Evolutionary conservation across 306 rosid species (phyloP).

Genomic region (Prinsepia uniflora): DNA sequence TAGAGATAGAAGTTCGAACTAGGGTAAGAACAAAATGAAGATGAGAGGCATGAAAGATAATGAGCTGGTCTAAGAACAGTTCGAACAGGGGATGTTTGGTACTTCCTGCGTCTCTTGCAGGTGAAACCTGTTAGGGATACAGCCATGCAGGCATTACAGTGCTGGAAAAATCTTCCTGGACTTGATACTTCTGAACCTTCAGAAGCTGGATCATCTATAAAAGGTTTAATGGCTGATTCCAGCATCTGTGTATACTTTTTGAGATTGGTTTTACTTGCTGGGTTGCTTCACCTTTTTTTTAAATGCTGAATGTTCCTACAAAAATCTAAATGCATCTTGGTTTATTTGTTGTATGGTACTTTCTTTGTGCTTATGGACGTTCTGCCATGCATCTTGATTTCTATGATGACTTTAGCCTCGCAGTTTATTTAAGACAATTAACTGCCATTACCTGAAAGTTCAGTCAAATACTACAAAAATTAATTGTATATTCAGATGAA

Average conservation of each 20-base stretch:
- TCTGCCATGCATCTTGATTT: not conserved
- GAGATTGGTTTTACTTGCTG: not conserved
- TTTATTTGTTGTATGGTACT: not conserved
- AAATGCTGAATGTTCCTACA: not conserved
- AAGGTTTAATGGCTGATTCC: slow-evolving; percentile 44
- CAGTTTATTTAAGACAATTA: not conserved
- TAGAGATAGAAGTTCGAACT: no score
- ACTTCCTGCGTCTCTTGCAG: slow-evolving; percentile 30
- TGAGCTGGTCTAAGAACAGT: no score
- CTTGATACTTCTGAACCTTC: slow-evolving; percentile 60
- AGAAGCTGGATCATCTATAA: slow-evolving; percentile 71
- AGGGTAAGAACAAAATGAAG: no score
- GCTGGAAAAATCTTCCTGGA: slow-evolving; percentile 69
- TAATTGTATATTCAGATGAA: not conserved
- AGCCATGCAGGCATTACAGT: slow-evolving; percentile 63
- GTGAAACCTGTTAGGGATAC: slow-evolving; percentile 92
- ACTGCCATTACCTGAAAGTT: not conserved
- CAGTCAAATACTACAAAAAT: not conserved
- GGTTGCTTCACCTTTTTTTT: not conserved
- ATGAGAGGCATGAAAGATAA: no score
- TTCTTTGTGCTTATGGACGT: not conserved
- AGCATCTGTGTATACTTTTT: slow-evolving; percentile 10
- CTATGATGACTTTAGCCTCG: not conserved
- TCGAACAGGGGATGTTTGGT: slow-evolving; percentile 3
- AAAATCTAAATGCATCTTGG: not conserved